Conservation (phyloP, 352 stramenopile species). For the Globisporangium takayamanum region DNA sequence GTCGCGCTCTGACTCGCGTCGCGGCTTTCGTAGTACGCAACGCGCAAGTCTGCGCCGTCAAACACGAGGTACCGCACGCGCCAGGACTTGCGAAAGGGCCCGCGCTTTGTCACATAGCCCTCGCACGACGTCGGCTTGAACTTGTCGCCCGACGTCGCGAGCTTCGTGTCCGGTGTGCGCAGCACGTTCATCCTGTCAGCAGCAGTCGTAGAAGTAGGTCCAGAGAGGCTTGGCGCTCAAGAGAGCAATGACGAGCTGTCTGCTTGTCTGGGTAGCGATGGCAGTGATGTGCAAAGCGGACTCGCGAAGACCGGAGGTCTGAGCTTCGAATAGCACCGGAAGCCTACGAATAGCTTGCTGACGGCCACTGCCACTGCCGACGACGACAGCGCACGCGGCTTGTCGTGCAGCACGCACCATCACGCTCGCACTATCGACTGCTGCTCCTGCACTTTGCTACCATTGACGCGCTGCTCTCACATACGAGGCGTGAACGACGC, state of each 20-base stretch:
- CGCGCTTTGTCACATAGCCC: constrained; percentile 83
- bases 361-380: too few relatives aligned
- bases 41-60: constrained; percentile 56
- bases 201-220: too few relatives aligned
- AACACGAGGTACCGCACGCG: constrained; percentile 72
- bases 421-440: not conserved
- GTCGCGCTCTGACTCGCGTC: constrained; percentile 30
- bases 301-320: too few relatives aligned
- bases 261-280: too few relatives aligned
- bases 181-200: constrained; percentile 48
- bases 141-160: constrained; percentile 21
- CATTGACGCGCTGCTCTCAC: not conserved
- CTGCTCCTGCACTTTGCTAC: not conserved
- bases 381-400: too few relatives aligned
- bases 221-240: too few relatives aligned
- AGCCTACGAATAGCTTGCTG: too few relatives aligned
- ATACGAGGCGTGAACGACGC: not conserved
- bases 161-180: constrained; percentile 28
- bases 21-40: constrained; percentile 77
- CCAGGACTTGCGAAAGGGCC: constrained; percentile 83
- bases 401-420: too few relatives aligned
- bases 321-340: too few relatives aligned
- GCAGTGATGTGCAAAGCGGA: too few relatives aligned
- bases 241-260: not conserved
- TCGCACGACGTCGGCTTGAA: constrained; percentile 69